phyloP scores from a whole-genome alignment of 306 rosid genomes.

The Quercus alba region DNA sequence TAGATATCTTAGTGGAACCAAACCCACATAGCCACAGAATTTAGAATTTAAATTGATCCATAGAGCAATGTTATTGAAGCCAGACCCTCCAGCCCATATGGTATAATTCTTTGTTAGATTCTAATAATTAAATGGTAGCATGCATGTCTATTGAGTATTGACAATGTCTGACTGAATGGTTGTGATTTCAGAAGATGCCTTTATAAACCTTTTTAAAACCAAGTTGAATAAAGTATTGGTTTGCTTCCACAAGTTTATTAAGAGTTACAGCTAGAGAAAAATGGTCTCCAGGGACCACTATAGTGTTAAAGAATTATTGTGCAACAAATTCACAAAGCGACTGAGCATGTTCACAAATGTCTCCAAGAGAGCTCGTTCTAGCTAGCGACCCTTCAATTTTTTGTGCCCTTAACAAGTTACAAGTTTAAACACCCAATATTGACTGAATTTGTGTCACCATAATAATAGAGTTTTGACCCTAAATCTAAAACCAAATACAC shows the following conservation, averaged over 20 bases:
- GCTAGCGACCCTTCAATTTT: not conserved
- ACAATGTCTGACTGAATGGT: not conserved
- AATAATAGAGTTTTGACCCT: not conserved
- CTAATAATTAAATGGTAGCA: too few relatives aligned
- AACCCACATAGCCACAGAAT: not conserved
- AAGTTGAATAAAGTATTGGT: not conserved
- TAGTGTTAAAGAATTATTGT: not conserved
- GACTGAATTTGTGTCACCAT: not conserved
- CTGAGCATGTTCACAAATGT: not conserved
- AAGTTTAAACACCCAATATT: not conserved
- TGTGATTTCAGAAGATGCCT: not conserved
- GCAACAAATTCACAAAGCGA: not conserved
- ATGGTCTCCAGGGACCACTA: not conserved
- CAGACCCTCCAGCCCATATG: too few relatives aligned
- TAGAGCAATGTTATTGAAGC: too few relatives aligned
- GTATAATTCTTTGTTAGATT: too few relatives aligned
- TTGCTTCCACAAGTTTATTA: not conserved
- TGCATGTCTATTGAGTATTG: not conserved
- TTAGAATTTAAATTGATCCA: too few relatives aligned
- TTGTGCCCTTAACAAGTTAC: too few relatives aligned
- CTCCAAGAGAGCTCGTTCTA: not conserved
- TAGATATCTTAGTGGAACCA: conserved; percentile 20
- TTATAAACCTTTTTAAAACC: not conserved
- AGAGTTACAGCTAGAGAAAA: not conserved
- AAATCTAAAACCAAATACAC: not conserved